Percentiles rank a stretch among this genome's conserved stretches.
Evolutionary conservation across 192 early-diverging fungal genomes (phyloP).

Genomic region (Coemansia sp.): DNA sequence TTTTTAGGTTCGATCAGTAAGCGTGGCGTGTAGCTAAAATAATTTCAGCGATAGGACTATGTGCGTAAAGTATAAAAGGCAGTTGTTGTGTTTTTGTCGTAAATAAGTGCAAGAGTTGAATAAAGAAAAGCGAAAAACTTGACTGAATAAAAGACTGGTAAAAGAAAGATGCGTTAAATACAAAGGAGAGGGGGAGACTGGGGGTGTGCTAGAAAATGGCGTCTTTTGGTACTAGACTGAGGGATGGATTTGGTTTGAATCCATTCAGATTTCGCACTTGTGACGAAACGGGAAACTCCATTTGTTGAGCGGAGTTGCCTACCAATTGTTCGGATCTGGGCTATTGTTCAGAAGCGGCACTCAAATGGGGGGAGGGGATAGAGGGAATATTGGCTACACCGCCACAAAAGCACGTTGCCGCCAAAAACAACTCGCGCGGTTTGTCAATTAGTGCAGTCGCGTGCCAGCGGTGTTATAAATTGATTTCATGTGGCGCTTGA

Average conservation of each 20-base stretch:
- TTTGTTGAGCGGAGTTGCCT: conserved; percentile 4
- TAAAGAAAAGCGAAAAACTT: background rate
- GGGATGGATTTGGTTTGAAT: background rate
- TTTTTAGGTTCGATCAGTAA: background rate
- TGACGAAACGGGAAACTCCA: background rate
- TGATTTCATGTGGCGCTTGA: background rate
- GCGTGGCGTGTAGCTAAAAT: no score
- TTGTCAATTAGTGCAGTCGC: background rate
- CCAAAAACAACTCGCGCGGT: background rate
- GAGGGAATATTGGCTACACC: background rate
- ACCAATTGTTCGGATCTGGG: background rate
- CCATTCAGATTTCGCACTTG: background rate
- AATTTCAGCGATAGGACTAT: background rate
- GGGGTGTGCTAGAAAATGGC: background rate
- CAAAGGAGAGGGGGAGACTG: background rate
- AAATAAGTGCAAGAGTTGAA: background rate
- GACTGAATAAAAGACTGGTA: background rate
- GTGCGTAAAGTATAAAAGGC: background rate
- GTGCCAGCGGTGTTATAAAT: background rate
- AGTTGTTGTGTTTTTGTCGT: background rate
- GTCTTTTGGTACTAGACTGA: background rate
- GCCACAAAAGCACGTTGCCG: background rate
- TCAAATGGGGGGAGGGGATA: background rate
- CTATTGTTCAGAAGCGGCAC: background rate
- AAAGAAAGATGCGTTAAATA: background rate